phyloP scores from a whole-genome alignment of 495 filamentous ascomycete genomes.

The Xylona heveae region DNA sequence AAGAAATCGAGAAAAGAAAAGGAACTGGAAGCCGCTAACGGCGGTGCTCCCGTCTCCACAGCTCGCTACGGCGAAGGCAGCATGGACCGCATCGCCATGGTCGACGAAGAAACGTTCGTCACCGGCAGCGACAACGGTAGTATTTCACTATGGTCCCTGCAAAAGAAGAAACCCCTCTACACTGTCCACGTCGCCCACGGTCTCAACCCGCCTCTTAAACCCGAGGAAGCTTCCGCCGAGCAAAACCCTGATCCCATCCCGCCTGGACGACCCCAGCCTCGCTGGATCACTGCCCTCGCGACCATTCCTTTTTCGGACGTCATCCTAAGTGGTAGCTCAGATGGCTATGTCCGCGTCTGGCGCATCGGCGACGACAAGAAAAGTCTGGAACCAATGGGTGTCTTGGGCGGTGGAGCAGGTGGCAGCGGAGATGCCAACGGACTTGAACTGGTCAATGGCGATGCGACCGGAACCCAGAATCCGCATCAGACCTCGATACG shows the following conservation, averaged over 20 bases:
- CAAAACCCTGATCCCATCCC: slow-evolving; percentile 27
- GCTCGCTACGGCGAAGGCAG: slow-evolving; percentile 53
- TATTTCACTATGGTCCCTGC: slow-evolving; percentile 67
- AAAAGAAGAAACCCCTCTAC: slow-evolving; percentile 90
- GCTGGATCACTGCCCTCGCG: slow-evolving; percentile 77
- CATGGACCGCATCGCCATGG: slow-evolving; percentile 72
- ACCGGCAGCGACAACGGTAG: slow-evolving; percentile 77
- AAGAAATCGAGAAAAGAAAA: slow-evolving; percentile 25
- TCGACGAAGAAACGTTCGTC: slow-evolving; percentile 78
- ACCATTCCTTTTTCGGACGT: slow-evolving; percentile 75
- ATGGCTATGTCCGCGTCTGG: slow-evolving; percentile 77
- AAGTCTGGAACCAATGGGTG: slow-evolving; percentile 48
- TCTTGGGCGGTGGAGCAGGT: slow-evolving; percentile 24
- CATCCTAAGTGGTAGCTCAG: slow-evolving; percentile 81
- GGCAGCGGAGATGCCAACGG: slow-evolving; percentile 2
- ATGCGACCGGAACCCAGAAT: neutral
- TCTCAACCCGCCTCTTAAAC: slow-evolving; percentile 40
- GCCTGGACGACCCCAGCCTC: slow-evolving; percentile 42
- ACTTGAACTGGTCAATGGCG: slow-evolving; percentile 1
- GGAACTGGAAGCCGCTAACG: slow-evolving; percentile 8
- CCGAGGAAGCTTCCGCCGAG: slow-evolving; percentile 51
- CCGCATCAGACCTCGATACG: slow-evolving; percentile 23
- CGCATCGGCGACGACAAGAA: slow-evolving; percentile 62
- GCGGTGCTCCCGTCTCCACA: too few relatives aligned
- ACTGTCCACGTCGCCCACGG: slow-evolving; percentile 67